Percentiles rank a stretch among this genome's conserved stretches.
Evolutionary conservation across 2,329 filamentous ascomycete species (phyloP).

Genomic region (Aspergillus sergii): DNA sequence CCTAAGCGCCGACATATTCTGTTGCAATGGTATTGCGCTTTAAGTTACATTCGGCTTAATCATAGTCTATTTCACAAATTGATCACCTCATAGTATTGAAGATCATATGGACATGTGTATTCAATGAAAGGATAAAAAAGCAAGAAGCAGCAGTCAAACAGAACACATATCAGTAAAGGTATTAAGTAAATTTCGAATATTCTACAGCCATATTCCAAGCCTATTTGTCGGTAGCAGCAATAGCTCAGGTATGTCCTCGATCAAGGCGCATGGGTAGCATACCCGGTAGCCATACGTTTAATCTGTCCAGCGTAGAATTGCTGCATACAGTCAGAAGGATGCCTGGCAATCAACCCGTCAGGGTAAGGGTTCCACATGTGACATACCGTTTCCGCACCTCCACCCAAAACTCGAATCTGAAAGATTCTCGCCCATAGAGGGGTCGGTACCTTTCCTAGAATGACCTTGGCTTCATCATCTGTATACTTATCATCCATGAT

Average conservation of each 20-base stretch:
- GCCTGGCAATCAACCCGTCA: too few relatives aligned
- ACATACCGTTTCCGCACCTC: slow-evolving; percentile 6
- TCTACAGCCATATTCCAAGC: too few relatives aligned
- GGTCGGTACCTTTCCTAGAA: neutral
- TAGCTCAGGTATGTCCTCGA: neutral
- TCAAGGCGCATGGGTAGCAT: neutral
- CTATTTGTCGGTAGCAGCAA: too few relatives aligned
- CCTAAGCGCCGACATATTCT: neutral
- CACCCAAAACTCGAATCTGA: neutral
- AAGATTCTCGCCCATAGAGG: neutral
- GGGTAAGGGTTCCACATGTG: too few relatives aligned
- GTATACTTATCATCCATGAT: slow-evolving; percentile 1
- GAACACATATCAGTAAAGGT: neutral
- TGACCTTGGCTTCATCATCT: neutral
- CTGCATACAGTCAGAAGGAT: neutral
- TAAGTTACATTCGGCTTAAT: neutral
- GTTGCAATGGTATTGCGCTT: neutral
- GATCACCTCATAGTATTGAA: neutral
- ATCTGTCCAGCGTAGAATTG: neutral
- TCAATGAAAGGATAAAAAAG: neutral
- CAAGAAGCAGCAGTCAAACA: neutral
- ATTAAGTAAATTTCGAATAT: too few relatives aligned
- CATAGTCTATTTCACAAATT: neutral
- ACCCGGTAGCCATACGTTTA: neutral
- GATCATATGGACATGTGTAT: neutral